These are phyloP conservation scores for Aphanomyces euteiches DNA, from an alignment of 352 stramenopile species.

Conservation along the genomic window DNA sequence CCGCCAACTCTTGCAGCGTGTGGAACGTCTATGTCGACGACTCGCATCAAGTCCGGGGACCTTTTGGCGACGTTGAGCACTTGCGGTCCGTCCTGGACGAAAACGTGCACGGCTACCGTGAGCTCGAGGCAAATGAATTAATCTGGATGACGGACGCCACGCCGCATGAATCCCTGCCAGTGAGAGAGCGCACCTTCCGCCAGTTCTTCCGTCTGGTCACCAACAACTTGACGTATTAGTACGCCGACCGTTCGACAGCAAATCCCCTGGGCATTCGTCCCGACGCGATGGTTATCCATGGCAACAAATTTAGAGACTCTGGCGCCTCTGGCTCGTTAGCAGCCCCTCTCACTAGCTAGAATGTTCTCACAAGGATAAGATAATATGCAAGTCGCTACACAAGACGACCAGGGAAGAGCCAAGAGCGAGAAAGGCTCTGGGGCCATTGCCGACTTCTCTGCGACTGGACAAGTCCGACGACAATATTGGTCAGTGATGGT, in stretches of 20 bases:
- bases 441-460: too few relatives aligned
- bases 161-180: constrained; percentile 30
- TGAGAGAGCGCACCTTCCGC: constrained; percentile 2
- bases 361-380: too few relatives aligned
- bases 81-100: constrained; percentile 22
- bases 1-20: constrained; percentile 28
- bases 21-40: background rate
- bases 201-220: constrained; percentile 33
- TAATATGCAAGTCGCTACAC: too few relatives aligned
- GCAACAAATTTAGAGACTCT: too few relatives aligned
- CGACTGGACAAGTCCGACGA: too few relatives aligned
- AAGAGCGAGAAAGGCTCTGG: too few relatives aligned
- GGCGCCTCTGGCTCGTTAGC: too few relatives aligned
- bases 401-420: too few relatives aligned
- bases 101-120: background rate
- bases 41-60: constrained; percentile 18
- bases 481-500: too few relatives aligned
- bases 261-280: constrained; percentile 30
- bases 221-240: constrained; percentile 29
- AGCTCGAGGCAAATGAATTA: constrained; percentile 32
- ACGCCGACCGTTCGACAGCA: constrained; percentile 32
- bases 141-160: constrained; percentile 34
- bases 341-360: too few relatives aligned
- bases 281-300: constrained; percentile 23
- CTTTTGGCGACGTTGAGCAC: constrained; percentile 26